A percentile compares a stretch with the other conserved stretches of the same genome.
Conservation (phyloP, 371 early-diverging fungal genomes). For the Mortierella sp. region DNA sequence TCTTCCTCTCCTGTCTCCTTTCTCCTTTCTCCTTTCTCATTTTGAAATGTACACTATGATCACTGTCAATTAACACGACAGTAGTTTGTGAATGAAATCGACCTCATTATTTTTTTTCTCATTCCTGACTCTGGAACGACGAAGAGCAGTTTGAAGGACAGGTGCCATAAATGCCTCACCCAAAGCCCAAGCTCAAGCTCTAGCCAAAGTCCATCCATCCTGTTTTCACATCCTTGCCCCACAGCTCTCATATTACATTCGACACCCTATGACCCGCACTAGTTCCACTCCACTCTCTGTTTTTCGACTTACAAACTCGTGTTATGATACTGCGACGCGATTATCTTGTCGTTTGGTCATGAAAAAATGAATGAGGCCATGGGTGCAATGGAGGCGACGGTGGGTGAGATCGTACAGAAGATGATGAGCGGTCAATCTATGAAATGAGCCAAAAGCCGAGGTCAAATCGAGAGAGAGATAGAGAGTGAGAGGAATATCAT, state of each 20-base stretch:
- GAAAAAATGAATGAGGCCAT: background rate
- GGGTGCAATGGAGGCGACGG: background rate
- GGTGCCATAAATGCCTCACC: background rate
- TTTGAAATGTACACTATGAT: background rate
- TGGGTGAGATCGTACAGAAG: background rate
- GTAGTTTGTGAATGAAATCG: background rate
- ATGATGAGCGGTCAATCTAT: background rate
- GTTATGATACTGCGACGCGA: background rate
- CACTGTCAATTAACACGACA: background rate
- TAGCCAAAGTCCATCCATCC: background rate
- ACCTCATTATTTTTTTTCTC: background rate
- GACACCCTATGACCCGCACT: background rate
- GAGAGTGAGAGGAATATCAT: background rate
- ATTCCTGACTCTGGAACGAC: background rate
- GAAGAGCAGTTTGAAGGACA: background rate
- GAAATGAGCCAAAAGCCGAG: background rate
- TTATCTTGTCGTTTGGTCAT: background rate
- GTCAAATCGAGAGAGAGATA: background rate
- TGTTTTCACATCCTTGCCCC: background rate
- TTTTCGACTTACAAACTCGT: background rate
- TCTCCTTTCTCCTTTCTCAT: background rate
- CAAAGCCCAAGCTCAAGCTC: background rate
- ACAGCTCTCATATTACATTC: background rate
- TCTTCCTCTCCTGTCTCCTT: background rate
- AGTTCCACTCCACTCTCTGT: background rate